Evolutionary conservation across 2,329 filamentous ascomycete species (phyloP).

Genomic region (Cladorrhinum sp.): DNA sequence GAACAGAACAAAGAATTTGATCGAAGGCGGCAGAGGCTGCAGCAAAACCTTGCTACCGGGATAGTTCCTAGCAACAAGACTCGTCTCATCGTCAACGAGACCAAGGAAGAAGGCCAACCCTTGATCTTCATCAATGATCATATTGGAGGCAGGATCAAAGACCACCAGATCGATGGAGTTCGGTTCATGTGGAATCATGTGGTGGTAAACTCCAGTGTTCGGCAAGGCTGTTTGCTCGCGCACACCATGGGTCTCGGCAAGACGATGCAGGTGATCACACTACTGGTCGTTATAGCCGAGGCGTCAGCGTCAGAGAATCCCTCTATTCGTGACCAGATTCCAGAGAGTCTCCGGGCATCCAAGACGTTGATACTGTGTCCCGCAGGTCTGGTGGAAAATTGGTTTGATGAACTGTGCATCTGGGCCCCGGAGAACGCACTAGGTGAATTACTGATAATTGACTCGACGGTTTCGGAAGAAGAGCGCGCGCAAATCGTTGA

Average conservation of each 20-base stretch:
- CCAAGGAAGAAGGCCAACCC: slow-evolving; percentile 57
- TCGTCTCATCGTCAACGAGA: slow-evolving; percentile 63
- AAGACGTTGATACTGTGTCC: slow-evolving; percentile 75
- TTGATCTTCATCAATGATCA: slow-evolving; percentile 62
- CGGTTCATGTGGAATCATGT: slow-evolving; percentile 88
- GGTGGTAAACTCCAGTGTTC: slow-evolving; percentile 54
- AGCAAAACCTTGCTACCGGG: slow-evolving; percentile 45
- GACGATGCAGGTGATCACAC: slow-evolving; percentile 84
- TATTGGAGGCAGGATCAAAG: slow-evolving; percentile 66
- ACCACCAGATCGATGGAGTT: slow-evolving; percentile 77
- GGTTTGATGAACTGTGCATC: slow-evolving; percentile 69
- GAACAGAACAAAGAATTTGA: slow-evolving; percentile 54
- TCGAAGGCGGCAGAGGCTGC: slow-evolving; percentile 47
- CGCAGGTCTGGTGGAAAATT: slow-evolving; percentile 72
- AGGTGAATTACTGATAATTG: slow-evolving; percentile 56
- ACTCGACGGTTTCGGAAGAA: slow-evolving; percentile 31
- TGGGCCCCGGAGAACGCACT: slow-evolving; percentile 63
- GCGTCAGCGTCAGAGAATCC: slow-evolving; percentile 58
- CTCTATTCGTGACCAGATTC: slow-evolving; percentile 63
- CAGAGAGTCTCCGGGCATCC: slow-evolving; percentile 57
- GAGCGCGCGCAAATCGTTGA: slow-evolving; percentile 47
- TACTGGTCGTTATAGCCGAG: slow-evolving; percentile 72
- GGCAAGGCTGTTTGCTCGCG: slow-evolving; percentile 76
- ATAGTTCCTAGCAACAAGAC: slow-evolving; percentile 43
- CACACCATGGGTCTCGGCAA: slow-evolving; percentile 93